Conservation (phyloP, 2,329 filamentous ascomycete genomes). For the Arthroderma sp. region DNA sequence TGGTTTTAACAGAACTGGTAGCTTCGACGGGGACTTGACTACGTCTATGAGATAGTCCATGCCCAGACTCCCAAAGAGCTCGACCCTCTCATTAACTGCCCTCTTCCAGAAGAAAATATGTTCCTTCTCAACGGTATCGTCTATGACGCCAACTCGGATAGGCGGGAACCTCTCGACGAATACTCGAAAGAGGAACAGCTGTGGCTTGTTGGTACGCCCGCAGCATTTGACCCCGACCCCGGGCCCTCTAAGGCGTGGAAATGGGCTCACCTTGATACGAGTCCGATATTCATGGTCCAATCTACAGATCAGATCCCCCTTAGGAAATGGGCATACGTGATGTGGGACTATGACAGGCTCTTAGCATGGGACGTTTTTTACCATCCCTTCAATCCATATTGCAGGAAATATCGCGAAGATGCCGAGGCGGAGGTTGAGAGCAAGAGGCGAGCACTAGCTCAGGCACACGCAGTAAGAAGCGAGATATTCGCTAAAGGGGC, state of each 20-base stretch:
- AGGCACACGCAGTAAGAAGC: too few species aligned
- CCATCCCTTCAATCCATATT: neutral
- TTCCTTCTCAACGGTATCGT: neutral
- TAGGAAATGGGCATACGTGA: neutral
- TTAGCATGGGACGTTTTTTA: neutral
- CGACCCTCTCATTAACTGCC: too few species aligned
- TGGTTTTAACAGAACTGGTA: too few species aligned
- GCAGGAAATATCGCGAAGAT: too few species aligned
- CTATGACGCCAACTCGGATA: neutral
- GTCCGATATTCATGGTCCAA: neutral
- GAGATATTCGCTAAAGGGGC: too few species aligned
- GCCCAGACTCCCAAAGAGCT: too few species aligned
- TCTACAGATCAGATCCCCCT: neutral
- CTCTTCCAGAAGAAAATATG: neutral
- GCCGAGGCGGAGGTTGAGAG: too few species aligned
- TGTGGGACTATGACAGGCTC: neutral
- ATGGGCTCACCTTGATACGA: neutral
- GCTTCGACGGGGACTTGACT: too few species aligned
- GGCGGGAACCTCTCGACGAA: neutral
- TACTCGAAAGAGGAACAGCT: neutral
- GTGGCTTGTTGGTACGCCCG: neutral
- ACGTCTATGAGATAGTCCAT: too few species aligned
- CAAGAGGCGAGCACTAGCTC: too few species aligned
- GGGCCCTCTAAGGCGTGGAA: neutral
- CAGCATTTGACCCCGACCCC: neutral